Evolutionary conservation across 768 basidiomycete genomes (phyloP).

Genomic region (Galerina sulciceps): DNA sequence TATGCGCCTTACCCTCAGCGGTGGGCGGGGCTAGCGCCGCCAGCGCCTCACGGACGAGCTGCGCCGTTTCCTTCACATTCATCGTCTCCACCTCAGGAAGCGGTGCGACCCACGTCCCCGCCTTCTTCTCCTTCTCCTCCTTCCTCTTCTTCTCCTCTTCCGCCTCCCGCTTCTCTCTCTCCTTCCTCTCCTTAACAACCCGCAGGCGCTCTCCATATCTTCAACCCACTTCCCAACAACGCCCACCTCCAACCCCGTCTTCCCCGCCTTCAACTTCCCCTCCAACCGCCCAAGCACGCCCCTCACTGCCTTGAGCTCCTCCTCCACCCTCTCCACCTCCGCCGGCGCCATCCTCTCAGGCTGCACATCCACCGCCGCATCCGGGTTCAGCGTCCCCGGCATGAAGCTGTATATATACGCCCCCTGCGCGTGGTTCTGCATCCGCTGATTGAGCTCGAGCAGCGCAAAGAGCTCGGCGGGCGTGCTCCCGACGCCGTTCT

Average conservation of each 20-base stretch:
- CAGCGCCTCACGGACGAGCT: slow-evolving; percentile 13
- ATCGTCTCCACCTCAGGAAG: not conserved
- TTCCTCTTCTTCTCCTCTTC: slow-evolving; percentile 9
- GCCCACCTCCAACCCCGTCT: slow-evolving; percentile 3
- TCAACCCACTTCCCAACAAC: slow-evolving; percentile 10
- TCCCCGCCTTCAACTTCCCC: not conserved
- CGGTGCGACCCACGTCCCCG: not conserved
- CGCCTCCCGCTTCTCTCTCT: not conserved
- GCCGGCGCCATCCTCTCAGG: not conserved
- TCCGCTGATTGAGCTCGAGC: slow-evolving; percentile 28
- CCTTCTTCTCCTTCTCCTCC: not conserved
- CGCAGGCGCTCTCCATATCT: slow-evolving; percentile 3
- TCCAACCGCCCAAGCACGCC: slow-evolving; percentile 2
- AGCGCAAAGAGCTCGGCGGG: slow-evolving; percentile 41
- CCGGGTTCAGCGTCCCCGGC: not conserved
- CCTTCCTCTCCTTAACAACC: not conserved
- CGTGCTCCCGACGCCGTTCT: slow-evolving; percentile 55
- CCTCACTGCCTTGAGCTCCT: not conserved
- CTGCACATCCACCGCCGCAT: not conserved
- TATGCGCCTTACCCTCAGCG: not conserved
- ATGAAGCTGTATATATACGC: not conserved
- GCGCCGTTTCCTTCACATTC: slow-evolving; percentile 6
- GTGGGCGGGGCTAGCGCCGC: not conserved
- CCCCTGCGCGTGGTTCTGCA: slow-evolving; percentile 4
- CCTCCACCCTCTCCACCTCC: not conserved